Percentiles rank a stretch among this genome's conserved stretches.
These are phyloP conservation scores for Alternaria brassicicola DNA, from an alignment of 2,329 filamentous ascomycete species.

Conservation along the genomic window DNA sequence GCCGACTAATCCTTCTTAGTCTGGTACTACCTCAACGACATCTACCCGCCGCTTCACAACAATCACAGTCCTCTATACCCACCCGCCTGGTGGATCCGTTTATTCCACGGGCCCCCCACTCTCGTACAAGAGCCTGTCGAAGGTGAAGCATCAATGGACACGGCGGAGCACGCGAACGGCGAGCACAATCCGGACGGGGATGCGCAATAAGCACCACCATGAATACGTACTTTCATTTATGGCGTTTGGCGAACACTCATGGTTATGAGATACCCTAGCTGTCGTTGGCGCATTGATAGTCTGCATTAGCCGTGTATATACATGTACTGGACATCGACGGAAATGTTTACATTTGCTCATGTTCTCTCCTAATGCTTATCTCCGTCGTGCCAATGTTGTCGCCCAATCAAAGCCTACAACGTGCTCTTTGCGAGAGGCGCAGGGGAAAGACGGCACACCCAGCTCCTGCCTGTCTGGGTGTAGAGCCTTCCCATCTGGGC, in stretches of 20 bases:
- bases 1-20: constrained; percentile 54
- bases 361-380: not conserved
- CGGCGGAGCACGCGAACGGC: not conserved
- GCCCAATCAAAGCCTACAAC: constrained; percentile 7
- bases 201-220: constrained; percentile 17
- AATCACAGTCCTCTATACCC: constrained; percentile 87
- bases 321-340: not conserved
- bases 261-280: constrained; percentile 37
- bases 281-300: constrained; percentile 2
- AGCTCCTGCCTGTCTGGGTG: constrained; percentile 6
- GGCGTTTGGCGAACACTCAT: constrained; percentile 32
- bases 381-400: not conserved
- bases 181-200: constrained; percentile 16
- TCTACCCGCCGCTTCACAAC: constrained; percentile 89
- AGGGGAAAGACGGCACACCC: not conserved
- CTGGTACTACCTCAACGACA: constrained; percentile 98
- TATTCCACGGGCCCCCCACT: constrained; percentile 67
- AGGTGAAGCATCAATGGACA: constrained; percentile 14
- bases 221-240: constrained; percentile 3
- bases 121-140: constrained; percentile 24
- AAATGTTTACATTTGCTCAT: not conserved
- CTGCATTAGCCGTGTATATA: not conserved
- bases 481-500: constrained; percentile 34
- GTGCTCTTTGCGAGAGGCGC: constrained; percentile 3
- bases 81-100: constrained; percentile 83